Percentiles rank a stretch among this genome's conserved stretches.
These are phyloP conservation scores for Dipodascus albidus DNA, from an alignment of 805 yeast genomes.

Conservation along the genomic window DNA sequence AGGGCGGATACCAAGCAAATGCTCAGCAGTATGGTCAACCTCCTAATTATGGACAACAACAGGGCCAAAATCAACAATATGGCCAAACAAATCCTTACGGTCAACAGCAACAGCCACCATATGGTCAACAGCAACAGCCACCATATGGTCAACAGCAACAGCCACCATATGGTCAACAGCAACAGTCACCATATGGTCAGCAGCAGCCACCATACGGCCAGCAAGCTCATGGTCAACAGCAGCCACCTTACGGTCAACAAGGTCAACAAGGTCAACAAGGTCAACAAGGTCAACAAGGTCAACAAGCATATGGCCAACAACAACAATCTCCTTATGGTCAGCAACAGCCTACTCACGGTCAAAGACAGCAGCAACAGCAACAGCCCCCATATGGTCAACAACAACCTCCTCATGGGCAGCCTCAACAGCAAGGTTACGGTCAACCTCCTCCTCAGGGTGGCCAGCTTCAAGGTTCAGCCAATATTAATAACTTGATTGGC, in stretches of 20 bases:
- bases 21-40: conserved; percentile 7
- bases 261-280: conserved; percentile 7
- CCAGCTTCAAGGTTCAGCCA: conserved; percentile 6
- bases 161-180: conserved; percentile 8
- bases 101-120: not conserved
- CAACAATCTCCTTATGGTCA: conserved; percentile 9
- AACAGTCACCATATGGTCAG: conserved; percentile 8
- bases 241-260: not conserved
- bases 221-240: conserved; percentile 10
- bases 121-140: not conserved
- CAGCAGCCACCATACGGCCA: conserved; percentile 7
- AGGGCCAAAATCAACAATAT: conserved; percentile 11
- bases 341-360: conserved; percentile 3
- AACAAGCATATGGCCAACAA: conserved; percentile 7
- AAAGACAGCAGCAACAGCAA: conserved; percentile 4
- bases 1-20: conserved; percentile 5
- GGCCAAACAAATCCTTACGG: conserved; percentile 1
- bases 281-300: conserved; percentile 6
- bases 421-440: conserved; percentile 5
- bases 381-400: conserved; percentile 1
- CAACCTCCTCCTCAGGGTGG: conserved; percentile 6
- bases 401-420: conserved; percentile 9
- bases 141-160: conserved; percentile 8
- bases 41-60: conserved; percentile 9
- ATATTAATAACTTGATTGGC: conserved; percentile 11